Evolutionary conservation across 1,139 yeast genomes (phyloP).

Genomic region (Casaregolazyma suthepensis): DNA sequence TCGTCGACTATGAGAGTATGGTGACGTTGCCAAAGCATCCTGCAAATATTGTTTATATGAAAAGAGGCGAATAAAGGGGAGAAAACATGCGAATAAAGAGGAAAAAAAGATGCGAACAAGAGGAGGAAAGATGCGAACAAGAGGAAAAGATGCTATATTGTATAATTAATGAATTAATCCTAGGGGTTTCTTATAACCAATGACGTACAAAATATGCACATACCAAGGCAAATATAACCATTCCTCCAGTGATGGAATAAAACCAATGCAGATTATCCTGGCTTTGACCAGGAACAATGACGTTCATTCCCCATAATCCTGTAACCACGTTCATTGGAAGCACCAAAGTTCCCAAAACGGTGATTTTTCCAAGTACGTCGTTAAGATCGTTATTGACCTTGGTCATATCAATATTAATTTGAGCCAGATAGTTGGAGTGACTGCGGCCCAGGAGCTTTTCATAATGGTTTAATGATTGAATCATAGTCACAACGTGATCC

Average conservation of each 20-base stretch:
- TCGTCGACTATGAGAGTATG: constrained; percentile 84
- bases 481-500: constrained; percentile 83
- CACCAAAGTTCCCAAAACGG: constrained; percentile 90
- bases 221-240: constrained; percentile 31
- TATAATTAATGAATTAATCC: not conserved
- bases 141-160: not conserved
- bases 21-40: constrained; percentile 84
- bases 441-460: constrained; percentile 89
- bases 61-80: constrained; percentile 17
- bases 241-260: constrained; percentile 36
- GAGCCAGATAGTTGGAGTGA: constrained; percentile 93
- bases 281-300: constrained; percentile 84
- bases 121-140: not conserved
- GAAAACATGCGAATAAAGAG: too few relatives aligned
- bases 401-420: constrained; percentile 95
- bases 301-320: constrained; percentile 99
- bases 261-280: constrained; percentile 70
- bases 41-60: constrained; percentile 67
- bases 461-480: constrained; percentile 85
- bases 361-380: constrained; percentile 89
- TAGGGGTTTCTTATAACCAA: not conserved
- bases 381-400: constrained; percentile 95
- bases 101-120: not conserved
- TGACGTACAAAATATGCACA: constrained; percentile 23
- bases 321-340: constrained; percentile 91